Evolutionary conservation across 768 basidiomycete genomes (phyloP).

Genomic region (Coprinopsis cinerea): DNA sequence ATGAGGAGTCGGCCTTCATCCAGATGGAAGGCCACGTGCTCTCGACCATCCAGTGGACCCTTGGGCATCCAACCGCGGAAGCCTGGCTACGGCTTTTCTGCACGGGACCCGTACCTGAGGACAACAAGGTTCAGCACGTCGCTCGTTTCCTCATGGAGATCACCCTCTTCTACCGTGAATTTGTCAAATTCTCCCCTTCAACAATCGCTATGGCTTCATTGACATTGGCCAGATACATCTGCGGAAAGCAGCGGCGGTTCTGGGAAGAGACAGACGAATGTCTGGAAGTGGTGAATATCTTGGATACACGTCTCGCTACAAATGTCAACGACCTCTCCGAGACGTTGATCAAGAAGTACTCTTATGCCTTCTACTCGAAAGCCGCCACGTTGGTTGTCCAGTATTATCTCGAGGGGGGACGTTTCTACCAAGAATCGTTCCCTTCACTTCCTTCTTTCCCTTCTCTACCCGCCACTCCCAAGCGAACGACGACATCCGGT

Average conservation of each 20-base stretch:
- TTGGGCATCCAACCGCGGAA: conserved; percentile 97
- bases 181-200: conserved; percentile 79
- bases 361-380: conserved; percentile 93
- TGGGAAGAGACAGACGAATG: conserved; percentile 85
- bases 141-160: conserved; percentile 99
- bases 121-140: conserved; percentile 88
- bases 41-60: conserved; percentile 91
- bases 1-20: conserved; percentile 95
- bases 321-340: conserved; percentile 92
- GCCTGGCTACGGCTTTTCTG: conserved; percentile 90
- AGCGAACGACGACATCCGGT: conserved; percentile 49
- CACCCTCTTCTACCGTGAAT: conserved; percentile 96
- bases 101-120: conserved; percentile 70
- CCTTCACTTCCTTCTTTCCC: conserved; percentile 43
- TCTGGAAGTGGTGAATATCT: conserved; percentile 74
- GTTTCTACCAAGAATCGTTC: conserved; percentile 48
- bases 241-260: conserved; percentile 68
- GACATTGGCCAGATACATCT: conserved; percentile 83
- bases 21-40: conserved; percentile 99
- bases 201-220: conserved; percentile 87
- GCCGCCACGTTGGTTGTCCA: conserved; percentile 91
- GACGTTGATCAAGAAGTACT: conserved; percentile 97
- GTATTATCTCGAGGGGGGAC: conserved; percentile 87
- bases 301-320: conserved; percentile 83
- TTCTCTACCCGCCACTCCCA: conserved; percentile 65